Evolutionary conservation across 2,329 filamentous ascomycete genomes (phyloP), one percentile per base, ranked within the genome.

Genomic region (Magnaporthales sp.): DNA sequence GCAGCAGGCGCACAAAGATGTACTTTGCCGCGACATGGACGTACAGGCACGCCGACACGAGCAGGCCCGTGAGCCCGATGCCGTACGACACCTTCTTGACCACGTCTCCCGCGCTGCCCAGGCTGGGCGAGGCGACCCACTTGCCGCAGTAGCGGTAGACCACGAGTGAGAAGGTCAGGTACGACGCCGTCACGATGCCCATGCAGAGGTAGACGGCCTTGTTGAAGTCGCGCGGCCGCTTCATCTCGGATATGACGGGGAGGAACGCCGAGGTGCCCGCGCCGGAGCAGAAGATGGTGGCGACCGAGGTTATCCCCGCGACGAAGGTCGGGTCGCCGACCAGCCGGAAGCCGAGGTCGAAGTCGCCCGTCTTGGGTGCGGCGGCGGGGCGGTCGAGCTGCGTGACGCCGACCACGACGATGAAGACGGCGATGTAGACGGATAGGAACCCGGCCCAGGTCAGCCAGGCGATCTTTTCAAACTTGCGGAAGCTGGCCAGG

Each of bases 241-340:
- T 79, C 86, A 90, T 90, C 76, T 90, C 88, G 0, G 83, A 84
- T 66, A 89, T 89, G 67, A 90, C 84, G 4, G 86, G 85, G 1
- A 89, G 75, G 71, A 89, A 89, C 1, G 85, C 84, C 0, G 82
- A 84, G 0, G 86, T 88, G 22, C 83, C 85, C 0, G 86, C 83
- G 7, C 80, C 82, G 2, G 84, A 85, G 67, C 84, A 82, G 75
- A 89, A 87, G 68, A 89, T 88, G 2, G 84, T 86, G 1, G 80
- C 79, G 0, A 82, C 80, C 58, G 54, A 84, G 0, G 82, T 83
- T 70, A 89, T 87, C 8, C 84, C 86, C 1, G 80, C 81, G 0
- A 83, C 81, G 71, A 89, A 89, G 24, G 78, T 81, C 0, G 86
- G 85, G 69, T 83, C 75, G 8, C 80, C 83, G 67, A 89, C 83